Percentiles rank a stretch among this genome's conserved stretches.
Evolutionary conservation across 1,284 basidiomycete species (phyloP).

Genomic region (Cystobasidium pallidum): DNA sequence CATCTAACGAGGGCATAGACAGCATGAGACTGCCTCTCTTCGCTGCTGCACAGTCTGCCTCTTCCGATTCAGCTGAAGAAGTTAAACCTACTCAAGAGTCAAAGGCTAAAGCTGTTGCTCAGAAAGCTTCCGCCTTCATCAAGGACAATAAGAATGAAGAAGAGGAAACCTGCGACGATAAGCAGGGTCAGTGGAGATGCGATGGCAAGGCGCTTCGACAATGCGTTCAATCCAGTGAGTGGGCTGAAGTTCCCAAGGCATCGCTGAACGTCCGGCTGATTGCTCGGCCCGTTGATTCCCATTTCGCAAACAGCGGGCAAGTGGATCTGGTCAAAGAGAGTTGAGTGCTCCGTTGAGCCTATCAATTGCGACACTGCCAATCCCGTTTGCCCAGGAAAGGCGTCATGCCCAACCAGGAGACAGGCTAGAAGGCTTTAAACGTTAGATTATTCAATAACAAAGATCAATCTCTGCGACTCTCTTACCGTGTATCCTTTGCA

Average conservation of each 20-base stretch:
- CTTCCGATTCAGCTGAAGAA: conserved; percentile 1
- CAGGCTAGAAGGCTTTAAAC: neutral
- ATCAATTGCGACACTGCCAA: conserved; percentile 41
- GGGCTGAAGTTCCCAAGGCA: too few relatives aligned
- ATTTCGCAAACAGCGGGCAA: neutral
- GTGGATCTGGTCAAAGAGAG: conserved; percentile 32
- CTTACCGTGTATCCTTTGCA: neutral
- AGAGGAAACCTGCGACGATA: conserved; percentile 5
- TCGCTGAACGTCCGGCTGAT: neutral
- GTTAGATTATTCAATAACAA: neutral
- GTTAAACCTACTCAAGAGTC: conserved; percentile 3
- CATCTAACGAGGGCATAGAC: neutral
- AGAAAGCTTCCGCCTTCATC: neutral
- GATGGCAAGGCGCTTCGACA: conserved; percentile 18
- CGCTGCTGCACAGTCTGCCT: neutral
- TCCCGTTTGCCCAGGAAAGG: conserved; percentile 35
- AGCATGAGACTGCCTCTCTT: conserved; percentile 3
- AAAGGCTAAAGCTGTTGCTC: neutral
- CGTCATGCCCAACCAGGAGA: conserved; percentile 6
- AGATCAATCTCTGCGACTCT: neutral
- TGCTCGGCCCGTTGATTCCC: neutral
- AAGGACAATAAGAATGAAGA: too few relatives aligned
- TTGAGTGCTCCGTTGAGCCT: conserved; percentile 31
- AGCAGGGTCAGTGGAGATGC: conserved; percentile 24
- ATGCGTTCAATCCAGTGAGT: conserved; percentile 19